phyloP scores from a whole-genome alignment of 345 rosid genomes.

The Arabidopsis suecica region DNA sequence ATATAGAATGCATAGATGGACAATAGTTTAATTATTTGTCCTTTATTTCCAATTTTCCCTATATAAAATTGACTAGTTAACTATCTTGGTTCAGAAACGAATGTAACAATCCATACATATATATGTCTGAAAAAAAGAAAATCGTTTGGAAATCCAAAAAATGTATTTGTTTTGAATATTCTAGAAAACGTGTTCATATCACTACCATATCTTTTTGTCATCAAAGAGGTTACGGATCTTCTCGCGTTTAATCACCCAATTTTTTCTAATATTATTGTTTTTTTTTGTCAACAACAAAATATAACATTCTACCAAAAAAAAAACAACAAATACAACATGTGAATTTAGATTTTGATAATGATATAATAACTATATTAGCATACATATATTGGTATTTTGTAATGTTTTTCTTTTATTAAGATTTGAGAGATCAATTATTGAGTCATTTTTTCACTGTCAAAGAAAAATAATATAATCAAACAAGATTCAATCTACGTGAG shows the following conservation, averaged over 20 bases:
- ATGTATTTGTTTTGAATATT: background rate
- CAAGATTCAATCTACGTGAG: conserved; percentile 39
- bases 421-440: conserved; percentile 6
- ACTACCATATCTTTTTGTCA: background rate
- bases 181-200: background rate
- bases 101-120: background rate
- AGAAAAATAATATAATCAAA: background rate
- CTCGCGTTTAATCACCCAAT: background rate
- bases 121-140: background rate
- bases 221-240: conserved; percentile 1
- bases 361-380: background rate
- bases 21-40: too few relatives aligned
- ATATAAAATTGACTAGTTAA: background rate
- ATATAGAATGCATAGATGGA: too few relatives aligned
- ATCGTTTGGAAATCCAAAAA: background rate
- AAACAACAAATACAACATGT: background rate
- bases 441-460: conserved; percentile 16
- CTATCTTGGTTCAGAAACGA: background rate
- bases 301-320: too few relatives aligned
- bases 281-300: background rate
- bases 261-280: background rate
- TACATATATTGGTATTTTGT: background rate
- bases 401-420: background rate
- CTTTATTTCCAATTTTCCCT: too few relatives aligned
- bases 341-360: background rate